These are phyloP conservation scores for Cladosporium sp. DNA, from an alignment of 2,329 filamentous ascomycete species.

Conservation along the genomic window DNA sequence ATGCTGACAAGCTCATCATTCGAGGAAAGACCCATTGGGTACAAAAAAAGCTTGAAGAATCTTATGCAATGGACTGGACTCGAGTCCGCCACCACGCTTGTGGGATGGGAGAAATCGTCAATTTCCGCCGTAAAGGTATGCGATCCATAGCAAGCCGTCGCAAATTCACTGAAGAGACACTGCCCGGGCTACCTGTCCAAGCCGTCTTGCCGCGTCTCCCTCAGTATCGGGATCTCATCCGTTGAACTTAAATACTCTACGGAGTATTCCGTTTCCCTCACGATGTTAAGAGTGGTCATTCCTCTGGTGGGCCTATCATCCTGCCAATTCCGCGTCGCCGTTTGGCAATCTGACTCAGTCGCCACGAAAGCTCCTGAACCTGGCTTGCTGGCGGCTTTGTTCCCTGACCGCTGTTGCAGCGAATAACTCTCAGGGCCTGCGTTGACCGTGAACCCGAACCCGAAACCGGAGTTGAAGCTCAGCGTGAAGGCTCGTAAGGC, in stretches of 20 bases:
- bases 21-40: too few relatives aligned
- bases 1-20: not conserved
- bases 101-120: too few relatives aligned
- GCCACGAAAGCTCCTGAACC: not conserved
- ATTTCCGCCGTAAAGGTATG: too few relatives aligned
- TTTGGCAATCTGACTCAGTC: not conserved
- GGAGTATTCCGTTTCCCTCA: slow-evolving; percentile 2
- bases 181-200: too few relatives aligned
- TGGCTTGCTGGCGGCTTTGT: not conserved
- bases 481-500: slow-evolving; percentile 31
- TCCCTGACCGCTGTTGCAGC: not conserved
- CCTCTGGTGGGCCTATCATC: too few relatives aligned
- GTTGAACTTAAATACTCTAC: not conserved
- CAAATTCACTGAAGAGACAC: too few relatives aligned
- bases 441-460: slow-evolving; percentile 9
- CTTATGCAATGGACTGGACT: too few relatives aligned
- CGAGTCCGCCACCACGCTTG: too few relatives aligned
- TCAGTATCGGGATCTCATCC: not conserved
- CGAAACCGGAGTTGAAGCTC: slow-evolving; percentile 30
- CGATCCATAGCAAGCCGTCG: too few relatives aligned
- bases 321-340: not conserved
- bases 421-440: slow-evolving; percentile 11
- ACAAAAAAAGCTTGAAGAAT: too few relatives aligned
- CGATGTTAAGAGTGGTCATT: not conserved
- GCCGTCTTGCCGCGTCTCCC: too few relatives aligned